These are phyloP conservation scores for Pulveroboletus sp. DNA, from an alignment of 768 basidiomycete species.

Conservation along the genomic window DNA sequence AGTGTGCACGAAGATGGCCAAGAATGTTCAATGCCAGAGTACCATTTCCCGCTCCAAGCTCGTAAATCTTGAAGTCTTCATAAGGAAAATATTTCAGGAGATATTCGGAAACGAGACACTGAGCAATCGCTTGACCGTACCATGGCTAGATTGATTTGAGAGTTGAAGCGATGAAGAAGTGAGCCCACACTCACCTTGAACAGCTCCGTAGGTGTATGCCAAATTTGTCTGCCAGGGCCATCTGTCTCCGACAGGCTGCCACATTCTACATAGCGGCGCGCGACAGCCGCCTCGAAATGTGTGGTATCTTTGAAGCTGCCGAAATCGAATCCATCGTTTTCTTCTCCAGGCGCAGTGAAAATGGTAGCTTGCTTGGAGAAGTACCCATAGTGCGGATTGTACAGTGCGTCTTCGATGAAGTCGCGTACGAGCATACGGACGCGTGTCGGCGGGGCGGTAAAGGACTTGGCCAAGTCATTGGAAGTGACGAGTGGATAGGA, in stretches of 20 bases:
- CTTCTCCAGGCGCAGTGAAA: slow-evolving; percentile 55
- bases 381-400: slow-evolving; percentile 97
- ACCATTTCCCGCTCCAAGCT: slow-evolving; percentile 97
- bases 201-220: slow-evolving; percentile 98
- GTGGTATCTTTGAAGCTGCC: slow-evolving; percentile 54
- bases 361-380: slow-evolving; percentile 92
- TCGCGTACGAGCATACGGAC: slow-evolving; percentile 95
- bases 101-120: slow-evolving; percentile 87
- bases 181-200: slow-evolving; percentile 66
- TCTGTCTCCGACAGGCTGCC: slow-evolving; percentile 51
- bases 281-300: slow-evolving; percentile 82
- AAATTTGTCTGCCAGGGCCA: slow-evolving; percentile 83
- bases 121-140: slow-evolving; percentile 88
- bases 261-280: slow-evolving; percentile 67
- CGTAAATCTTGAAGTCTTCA: slow-evolving; percentile 93
- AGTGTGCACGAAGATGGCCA: slow-evolving; percentile 64
- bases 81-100: slow-evolving; percentile 94
- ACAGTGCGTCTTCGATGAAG: slow-evolving; percentile 94
- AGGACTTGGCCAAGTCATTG: slow-evolving; percentile 52
- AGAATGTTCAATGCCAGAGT: slow-evolving; percentile 89
- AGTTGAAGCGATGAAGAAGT: not conserved
- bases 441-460: slow-evolving; percentile 57
- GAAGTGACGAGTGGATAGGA: slow-evolving; percentile 62
- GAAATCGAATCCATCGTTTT: slow-evolving; percentile 61
- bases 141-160: slow-evolving; percentile 59